Evolutionary conservation across 2,329 filamentous ascomycete genomes (phyloP), one percentile per base, ranked within the genome.

Genomic region (Trichoderma polysporum): DNA sequence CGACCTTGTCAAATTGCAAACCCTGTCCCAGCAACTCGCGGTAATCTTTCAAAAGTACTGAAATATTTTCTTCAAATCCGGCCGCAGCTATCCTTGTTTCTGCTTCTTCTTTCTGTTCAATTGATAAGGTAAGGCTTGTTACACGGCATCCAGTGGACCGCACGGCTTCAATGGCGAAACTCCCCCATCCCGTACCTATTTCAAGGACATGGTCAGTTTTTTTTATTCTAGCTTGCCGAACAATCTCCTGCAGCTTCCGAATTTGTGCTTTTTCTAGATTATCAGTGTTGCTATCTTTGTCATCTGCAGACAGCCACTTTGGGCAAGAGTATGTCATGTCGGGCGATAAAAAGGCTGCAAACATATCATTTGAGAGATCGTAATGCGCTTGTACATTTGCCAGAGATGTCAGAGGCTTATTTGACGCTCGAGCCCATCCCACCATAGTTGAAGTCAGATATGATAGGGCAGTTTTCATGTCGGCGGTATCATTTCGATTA

Each of bases 281-380:
- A 73, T 92, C 89, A 78, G 53, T 57, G 2, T 19, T 35, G 33
- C 53, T 79, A 41, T 82, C 41, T 39, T n/a, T 25, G n/a, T 49
- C 5, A 31, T 60, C 37, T 7, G 17, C 41, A 2, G 57, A 13
- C 27, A 56, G 61, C 89, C 89, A 91, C 58, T 91, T 87, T 2
- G 90, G 86, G 73, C 89, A 91, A 0, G 88, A 91, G 72, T 91
- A 92, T 4, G 89, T 91, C 90, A 92, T 92, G 73, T 92, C 90
- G n/a, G 85, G 82, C 0, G 88, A 91, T 31, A 92, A 80, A 70
- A 92, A 92, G 0, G 89, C 88, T 6, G 88, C 87, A 72, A 92
- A 92, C 88, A 92, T 91, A 67, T 88, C 87, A 73, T 92, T 92
- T 70, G 86, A 89, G 69, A 92, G 90, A 72, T 93, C 90, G 75